Conservation (phyloP, 2,329 filamentous ascomycete genomes). For the Canariomyces notabilis region DNA sequence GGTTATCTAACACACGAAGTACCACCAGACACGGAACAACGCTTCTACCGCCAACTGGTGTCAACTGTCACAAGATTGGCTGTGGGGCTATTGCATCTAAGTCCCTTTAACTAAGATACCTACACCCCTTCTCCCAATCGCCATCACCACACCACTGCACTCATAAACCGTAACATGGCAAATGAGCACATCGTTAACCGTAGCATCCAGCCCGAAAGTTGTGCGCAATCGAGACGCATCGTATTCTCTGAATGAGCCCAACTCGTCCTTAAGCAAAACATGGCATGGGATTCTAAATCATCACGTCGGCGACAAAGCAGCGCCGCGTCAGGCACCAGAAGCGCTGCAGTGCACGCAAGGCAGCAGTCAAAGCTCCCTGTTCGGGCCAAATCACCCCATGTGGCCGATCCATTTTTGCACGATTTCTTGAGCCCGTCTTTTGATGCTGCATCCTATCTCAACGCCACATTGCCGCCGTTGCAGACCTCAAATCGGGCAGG, state of each 20-base stretch:
- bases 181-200: too few relatives aligned
- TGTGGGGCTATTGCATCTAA: too few relatives aligned
- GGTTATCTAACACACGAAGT: too few relatives aligned
- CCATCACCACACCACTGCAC: too few relatives aligned
- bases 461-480: constrained; percentile 68
- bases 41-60: too few relatives aligned
- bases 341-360: constrained; percentile 38
- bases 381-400: constrained; percentile 54
- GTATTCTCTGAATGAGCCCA: too few relatives aligned
- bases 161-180: too few relatives aligned
- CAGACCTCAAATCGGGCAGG: constrained; percentile 34
- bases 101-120: too few relatives aligned
- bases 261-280: constrained; percentile 17
- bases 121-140: too few relatives aligned
- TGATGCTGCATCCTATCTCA: constrained; percentile 81
- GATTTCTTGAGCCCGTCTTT: constrained; percentile 74
- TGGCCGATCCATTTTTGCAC: constrained; percentile 66
- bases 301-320: constrained; percentile 46
- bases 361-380: constrained; percentile 31
- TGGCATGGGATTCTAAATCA: constrained; percentile 39
- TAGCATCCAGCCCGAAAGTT: too few relatives aligned
- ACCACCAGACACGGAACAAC: too few relatives aligned
- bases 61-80: too few relatives aligned
- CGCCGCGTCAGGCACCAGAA: constrained; percentile 32
- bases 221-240: neutral